phyloP scores from a whole-genome alignment of 139 green algal genomes.

The Dunaliella sp. region DNA sequence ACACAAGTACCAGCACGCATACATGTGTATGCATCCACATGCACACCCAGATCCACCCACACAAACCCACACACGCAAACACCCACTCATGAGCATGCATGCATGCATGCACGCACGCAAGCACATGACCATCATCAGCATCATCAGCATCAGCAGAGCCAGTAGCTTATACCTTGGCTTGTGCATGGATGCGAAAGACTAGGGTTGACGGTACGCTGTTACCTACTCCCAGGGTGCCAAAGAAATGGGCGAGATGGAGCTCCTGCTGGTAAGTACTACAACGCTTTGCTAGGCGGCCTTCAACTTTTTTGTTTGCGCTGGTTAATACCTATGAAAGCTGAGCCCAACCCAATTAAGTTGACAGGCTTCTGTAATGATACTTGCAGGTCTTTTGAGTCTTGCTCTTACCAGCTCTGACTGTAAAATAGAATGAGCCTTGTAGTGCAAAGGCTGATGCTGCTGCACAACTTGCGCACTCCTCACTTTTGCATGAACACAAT shows the following conservation, averaged over 20 bases:
- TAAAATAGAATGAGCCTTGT: too few species aligned
- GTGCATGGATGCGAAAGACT: not conserved
- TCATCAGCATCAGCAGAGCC: not conserved
- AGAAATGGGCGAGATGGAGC: slow-evolving; percentile 79
- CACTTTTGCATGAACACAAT: too few species aligned
- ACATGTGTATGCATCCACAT: not conserved
- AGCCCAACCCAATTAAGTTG: too few species aligned
- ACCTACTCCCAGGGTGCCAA: slow-evolving; percentile 50
- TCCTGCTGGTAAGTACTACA: slow-evolving; percentile 61
- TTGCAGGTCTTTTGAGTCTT: too few species aligned
- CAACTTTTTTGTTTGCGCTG: too few species aligned
- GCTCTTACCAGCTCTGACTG: too few species aligned
- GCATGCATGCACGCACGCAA: not conserved
- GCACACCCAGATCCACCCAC: not conserved
- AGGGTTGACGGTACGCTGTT: not conserved
- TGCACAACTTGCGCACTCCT: too few species aligned
- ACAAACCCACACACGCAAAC: not conserved
- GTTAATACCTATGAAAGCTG: too few species aligned
- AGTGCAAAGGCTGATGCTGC: too few species aligned
- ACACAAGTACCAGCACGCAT: not conserved
- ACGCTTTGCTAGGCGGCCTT: too few species aligned
- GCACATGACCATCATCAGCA: too few species aligned
- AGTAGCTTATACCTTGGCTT: not conserved
- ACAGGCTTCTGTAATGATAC: too few species aligned
- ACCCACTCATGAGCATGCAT: not conserved